Evolutionary conservation across 208 protist species (phyloP), one percentile per base, ranked within the genome.

Genomic region (Acanthamoeba healyi): DNA sequence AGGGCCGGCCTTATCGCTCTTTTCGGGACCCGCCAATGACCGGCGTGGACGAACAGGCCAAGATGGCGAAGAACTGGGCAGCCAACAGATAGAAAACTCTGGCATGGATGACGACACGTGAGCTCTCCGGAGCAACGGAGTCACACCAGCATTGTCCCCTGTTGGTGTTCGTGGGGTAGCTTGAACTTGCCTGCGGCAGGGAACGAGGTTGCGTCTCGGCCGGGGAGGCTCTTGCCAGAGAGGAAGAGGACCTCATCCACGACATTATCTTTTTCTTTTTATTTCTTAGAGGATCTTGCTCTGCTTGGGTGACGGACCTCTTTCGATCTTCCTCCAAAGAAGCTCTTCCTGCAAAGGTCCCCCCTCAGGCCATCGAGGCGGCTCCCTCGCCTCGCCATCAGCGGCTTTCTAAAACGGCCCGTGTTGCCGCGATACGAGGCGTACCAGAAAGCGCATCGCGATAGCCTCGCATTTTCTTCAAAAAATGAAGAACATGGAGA

Each of bases 271-370:
- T n/a, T 58, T 58, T 49, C 38, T 94, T 0, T 38, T 34, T 22
- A 82, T 94, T 19, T 51, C 89, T 26, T 36, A 86, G 51, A 63
- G 89, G 22, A 82, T 94, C 46, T 94, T 58, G 89, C 40, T 7
- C 46, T 29, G 10, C 29, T 58, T 36, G 24, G 49, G 14, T 34
- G 3, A 34, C 32, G 17, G 7, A 38, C 5, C 63, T 72, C 3
- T 4, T 40, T 9, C n/a, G 9, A 34, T 2, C 65, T 0, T 6
- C 26, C 12, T 29, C 26, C 46, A 32, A 46, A 26, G 14, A 7
- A 79, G 7, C 36, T 79, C 36, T n/a, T 44, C 9, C 56, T 9
- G 9, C 38, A 17, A 40, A 86, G 77, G 77, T 86, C 77, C n/a
- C n/a, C n/a, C n/a, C n/a, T n/a, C n/a, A n/a, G n/a, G n/a, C n/a